Conservation (phyloP, 805 yeast genomes). For the Schizosaccharomyces pombe region DNA sequence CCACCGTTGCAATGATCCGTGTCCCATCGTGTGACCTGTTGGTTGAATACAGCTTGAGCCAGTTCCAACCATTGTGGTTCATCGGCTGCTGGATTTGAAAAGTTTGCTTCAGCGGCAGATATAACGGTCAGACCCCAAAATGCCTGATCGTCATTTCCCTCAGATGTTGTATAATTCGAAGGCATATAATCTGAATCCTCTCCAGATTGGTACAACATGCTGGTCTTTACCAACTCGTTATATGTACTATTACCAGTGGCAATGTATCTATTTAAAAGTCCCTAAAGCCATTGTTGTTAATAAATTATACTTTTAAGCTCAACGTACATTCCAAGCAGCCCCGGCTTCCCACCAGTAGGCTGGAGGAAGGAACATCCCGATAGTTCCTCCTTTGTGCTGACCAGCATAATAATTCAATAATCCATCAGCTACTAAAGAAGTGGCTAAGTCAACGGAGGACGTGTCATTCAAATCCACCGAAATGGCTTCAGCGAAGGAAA, state of each 20-base stretch:
- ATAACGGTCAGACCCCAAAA: constrained; percentile 77
- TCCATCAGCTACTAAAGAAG: constrained; percentile 32
- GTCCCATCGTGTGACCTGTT: constrained; percentile 70
- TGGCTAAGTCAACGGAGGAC: constrained; percentile 26
- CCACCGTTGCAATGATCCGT: constrained; percentile 42
- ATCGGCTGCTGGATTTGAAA: constrained; percentile 38
- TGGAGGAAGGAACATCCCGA: constrained; percentile 72
- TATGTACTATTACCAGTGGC: constrained; percentile 32
- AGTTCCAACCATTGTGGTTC: constrained; percentile 53
- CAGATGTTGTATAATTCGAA: constrained; percentile 56
- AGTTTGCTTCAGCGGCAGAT: constrained; percentile 67
- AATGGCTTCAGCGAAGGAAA: neutral
- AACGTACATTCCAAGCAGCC: constrained; percentile 31
- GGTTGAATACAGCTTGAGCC: constrained; percentile 69
- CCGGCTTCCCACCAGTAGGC: constrained; percentile 97
- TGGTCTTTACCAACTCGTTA: constrained; percentile 31
- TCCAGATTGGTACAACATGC: constrained; percentile 45
- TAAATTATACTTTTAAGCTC: constrained; percentile 11
- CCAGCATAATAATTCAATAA: constrained; percentile 51
- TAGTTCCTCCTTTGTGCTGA: constrained; percentile 39
- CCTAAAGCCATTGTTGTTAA: constrained; percentile 36
- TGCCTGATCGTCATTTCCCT: constrained; percentile 86
- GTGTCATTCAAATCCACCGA: neutral
- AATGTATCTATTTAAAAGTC: neutral
- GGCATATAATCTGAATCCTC: constrained; percentile 49